Conservation (phyloP, 164 flowering plant species). For the Dillenia suffruticosa region DNA sequence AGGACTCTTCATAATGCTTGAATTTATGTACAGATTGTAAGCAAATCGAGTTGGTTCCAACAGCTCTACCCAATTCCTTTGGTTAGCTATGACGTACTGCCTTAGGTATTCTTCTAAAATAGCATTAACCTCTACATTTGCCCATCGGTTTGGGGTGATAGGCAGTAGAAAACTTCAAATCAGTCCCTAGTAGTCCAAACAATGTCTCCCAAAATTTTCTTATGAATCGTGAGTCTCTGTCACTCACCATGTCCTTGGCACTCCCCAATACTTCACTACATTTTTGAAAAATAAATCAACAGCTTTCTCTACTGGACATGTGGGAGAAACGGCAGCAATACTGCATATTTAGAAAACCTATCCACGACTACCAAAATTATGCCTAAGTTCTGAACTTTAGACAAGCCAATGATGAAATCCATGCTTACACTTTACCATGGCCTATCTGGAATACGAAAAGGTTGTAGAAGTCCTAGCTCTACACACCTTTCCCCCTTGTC, state of each 20-base stretch:
- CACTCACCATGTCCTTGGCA: background rate
- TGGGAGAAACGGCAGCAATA: too few relatives aligned
- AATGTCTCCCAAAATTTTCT: background rate
- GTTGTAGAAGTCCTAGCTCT: background rate
- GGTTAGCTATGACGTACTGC: background rate
- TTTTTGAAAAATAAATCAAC: too few relatives aligned
- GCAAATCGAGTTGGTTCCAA: background rate
- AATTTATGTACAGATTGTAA: too few relatives aligned
- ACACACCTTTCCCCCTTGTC: background rate
- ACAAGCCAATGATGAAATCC: too few relatives aligned
- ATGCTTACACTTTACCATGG: too few relatives aligned
- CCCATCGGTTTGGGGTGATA: background rate
- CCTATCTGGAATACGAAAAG: background rate
- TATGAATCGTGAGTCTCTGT: background rate
- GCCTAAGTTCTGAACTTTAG: too few relatives aligned
- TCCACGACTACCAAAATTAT: too few relatives aligned
- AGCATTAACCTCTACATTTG: too few relatives aligned
- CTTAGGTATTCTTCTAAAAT: too few relatives aligned
- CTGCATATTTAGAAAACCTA: too few relatives aligned
- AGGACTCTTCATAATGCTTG: too few relatives aligned
- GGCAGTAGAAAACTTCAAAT: background rate
- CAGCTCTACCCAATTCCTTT: background rate
- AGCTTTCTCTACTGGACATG: background rate
- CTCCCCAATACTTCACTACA: background rate
- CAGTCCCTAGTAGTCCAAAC: background rate